These are phyloP conservation scores for Eimeria necatrix DNA, from an alignment of 169 alveolate species.

Conservation along the genomic window DNA sequence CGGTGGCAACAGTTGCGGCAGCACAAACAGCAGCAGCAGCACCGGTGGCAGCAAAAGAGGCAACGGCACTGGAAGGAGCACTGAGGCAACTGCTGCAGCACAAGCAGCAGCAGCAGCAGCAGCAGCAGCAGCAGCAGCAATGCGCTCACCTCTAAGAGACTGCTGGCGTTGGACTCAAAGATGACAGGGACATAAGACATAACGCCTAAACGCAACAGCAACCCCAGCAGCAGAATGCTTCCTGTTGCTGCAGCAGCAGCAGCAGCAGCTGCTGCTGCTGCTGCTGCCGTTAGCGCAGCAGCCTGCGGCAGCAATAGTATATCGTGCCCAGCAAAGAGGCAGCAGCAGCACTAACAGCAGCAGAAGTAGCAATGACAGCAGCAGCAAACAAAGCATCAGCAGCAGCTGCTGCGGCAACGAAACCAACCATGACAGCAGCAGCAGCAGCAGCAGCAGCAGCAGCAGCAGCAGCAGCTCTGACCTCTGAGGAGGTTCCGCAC, in stretches of 20 bases:
- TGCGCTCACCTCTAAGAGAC: slow-evolving; percentile 23
- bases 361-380: background rate
- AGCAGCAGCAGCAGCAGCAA: slow-evolving; percentile 21
- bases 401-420: background rate
- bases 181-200: background rate
- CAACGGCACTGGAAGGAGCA: background rate
- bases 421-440: background rate
- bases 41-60: background rate
- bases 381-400: background rate
- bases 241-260: background rate
- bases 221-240: background rate
- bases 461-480: slow-evolving; percentile 5
- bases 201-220: background rate
- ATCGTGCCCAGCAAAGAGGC: background rate
- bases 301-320: slow-evolving; percentile 15
- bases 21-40: background rate
- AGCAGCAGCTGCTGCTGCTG: slow-evolving; percentile 1
- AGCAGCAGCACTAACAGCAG: background rate
- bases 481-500: slow-evolving; percentile 44
- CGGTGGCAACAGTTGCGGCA: too few relatives aligned
- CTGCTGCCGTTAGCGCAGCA: background rate
- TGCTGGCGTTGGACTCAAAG: slow-evolving; percentile 33
- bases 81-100: slow-evolving; percentile 1
- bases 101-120: slow-evolving; percentile 8
- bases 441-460: slow-evolving; percentile 35